These are phyloP conservation scores for Ceratocystis alfenasii DNA, from an alignment of 2,329 filamentous ascomycete genomes.

Conservation along the genomic window DNA sequence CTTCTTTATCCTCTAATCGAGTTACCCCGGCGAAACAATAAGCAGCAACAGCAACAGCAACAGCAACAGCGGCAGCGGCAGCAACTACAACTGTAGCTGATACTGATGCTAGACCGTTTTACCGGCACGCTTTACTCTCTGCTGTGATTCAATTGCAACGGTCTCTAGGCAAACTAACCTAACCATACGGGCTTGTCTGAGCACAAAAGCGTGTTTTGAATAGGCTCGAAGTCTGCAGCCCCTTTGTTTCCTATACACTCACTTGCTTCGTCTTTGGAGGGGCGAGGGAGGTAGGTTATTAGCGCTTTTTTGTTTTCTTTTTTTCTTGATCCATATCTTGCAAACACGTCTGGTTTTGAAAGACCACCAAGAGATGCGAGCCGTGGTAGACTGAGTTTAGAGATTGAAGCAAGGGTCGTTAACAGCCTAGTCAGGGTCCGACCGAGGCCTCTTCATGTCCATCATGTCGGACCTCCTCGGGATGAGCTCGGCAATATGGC, in stretches of 20 bases:
- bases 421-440: no score
- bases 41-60: no score
- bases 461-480: neutral
- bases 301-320: no score
- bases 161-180: neutral
- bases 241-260: neutral
- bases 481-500: neutral
- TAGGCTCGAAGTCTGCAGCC: neutral
- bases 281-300: neutral
- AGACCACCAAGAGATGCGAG: neutral
- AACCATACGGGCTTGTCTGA: constrained; percentile 5
- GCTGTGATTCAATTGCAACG: neutral
- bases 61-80: no score
- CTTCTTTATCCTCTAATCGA: neutral
- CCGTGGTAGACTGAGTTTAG: neutral
- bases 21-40: neutral
- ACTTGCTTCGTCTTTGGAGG: neutral
- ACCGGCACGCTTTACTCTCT: no score
- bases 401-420: neutral
- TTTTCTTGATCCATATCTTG: neutral
- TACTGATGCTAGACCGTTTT: no score
- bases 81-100: no score
- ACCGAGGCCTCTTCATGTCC: neutral
- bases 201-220: constrained; percentile 2
- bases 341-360: neutral